Conservation (phyloP, 148 eudicot species). For the Tetragonia tetragonoides region DNA sequence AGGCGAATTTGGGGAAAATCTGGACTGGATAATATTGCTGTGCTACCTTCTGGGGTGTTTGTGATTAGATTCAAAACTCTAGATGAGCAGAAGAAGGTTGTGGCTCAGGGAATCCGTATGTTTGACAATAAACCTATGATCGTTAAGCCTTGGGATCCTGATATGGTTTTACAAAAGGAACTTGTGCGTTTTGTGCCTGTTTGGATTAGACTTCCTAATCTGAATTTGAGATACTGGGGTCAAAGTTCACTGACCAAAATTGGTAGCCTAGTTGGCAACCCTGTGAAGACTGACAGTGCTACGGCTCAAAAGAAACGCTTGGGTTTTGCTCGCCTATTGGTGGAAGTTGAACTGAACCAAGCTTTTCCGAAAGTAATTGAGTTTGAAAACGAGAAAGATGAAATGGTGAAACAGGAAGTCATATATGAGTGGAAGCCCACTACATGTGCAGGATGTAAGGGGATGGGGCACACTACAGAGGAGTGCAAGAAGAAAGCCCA, state of each 20-base stretch:
- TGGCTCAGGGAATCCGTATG: too few relatives aligned
- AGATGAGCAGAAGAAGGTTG: too few relatives aligned
- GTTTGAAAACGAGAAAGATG: not conserved
- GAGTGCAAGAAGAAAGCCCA: not conserved
- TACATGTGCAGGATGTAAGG: not conserved
- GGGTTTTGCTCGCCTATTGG: not conserved
- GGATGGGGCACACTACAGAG: not conserved
- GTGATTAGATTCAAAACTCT: too few relatives aligned
- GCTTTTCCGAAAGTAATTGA: not conserved
- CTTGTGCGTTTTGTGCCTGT: too few relatives aligned
- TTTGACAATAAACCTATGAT: too few relatives aligned
- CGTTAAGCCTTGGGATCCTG: too few relatives aligned
- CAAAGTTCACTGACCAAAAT: not conserved
- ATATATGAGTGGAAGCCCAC: not conserved
- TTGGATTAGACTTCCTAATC: too few relatives aligned
- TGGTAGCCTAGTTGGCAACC: not conserved
- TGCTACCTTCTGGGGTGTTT: too few relatives aligned
- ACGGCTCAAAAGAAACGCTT: not conserved
- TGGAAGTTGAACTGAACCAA: not conserved
- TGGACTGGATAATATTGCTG: too few relatives aligned
- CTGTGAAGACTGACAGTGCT: not conserved
- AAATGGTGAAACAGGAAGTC: not conserved
- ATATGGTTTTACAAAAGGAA: too few relatives aligned
- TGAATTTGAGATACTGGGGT: not conserved
- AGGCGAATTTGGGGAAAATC: too few relatives aligned